A percentile compares a stretch with the other conserved stretches of the same genome.
phyloP scores from a whole-genome alignment of 306 rosid species.

The Abrus precatorius region DNA sequence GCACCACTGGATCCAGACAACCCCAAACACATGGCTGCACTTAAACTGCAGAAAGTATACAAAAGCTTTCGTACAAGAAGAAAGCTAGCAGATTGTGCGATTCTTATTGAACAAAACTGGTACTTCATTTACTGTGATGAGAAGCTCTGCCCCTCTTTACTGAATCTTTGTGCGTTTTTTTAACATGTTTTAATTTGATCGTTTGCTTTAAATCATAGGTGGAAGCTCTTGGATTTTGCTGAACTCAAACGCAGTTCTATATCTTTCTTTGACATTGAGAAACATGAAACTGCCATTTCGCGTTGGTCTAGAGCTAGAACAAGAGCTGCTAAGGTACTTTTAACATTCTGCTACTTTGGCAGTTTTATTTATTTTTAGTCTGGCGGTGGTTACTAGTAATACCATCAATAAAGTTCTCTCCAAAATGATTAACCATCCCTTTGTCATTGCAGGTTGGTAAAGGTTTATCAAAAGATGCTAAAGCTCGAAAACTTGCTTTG shows the following conservation, averaged over 20 bases:
- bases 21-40: slow-evolving; percentile 77
- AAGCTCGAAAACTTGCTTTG: slow-evolving; percentile 87
- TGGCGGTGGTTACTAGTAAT: neutral
- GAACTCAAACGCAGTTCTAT: slow-evolving; percentile 81
- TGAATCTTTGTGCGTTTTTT: neutral
- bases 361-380: neutral
- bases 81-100: slow-evolving; percentile 84
- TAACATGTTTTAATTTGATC: slow-evolving; percentile 8
- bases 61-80: slow-evolving; percentile 87
- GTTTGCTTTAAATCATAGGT: slow-evolving; percentile 57
- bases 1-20: slow-evolving; percentile 53
- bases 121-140: neutral
- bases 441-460: slow-evolving; percentile 74
- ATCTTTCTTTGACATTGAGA: slow-evolving; percentile 84
- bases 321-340: slow-evolving; percentile 77
- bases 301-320: slow-evolving; percentile 91
- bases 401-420: slow-evolving; percentile 11
- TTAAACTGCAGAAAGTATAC: slow-evolving; percentile 87
- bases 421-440: slow-evolving; percentile 9
- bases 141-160: neutral
- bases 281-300: slow-evolving; percentile 81
- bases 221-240: slow-evolving; percentile 90
- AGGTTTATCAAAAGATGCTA: slow-evolving; percentile 85
- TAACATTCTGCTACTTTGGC: neutral
- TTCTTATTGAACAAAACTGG: slow-evolving; percentile 92